Conservation (phyloP, 108 stramenopile species). For the Chaetoceros muelleri region DNA sequence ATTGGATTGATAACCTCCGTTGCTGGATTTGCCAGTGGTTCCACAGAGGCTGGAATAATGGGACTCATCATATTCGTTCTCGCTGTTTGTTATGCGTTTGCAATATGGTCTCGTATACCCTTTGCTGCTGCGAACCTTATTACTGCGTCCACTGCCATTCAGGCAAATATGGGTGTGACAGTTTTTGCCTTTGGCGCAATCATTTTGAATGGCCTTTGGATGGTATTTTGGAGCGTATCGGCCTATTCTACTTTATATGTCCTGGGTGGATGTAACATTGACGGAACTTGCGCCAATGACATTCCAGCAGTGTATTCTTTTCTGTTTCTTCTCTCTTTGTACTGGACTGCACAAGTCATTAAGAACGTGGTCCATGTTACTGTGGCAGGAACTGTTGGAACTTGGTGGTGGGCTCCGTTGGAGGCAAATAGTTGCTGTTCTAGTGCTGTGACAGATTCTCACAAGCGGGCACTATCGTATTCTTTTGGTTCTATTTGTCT, state of each 20-base stretch:
- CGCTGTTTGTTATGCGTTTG: constrained; percentile 40
- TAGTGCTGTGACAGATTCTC: constrained; percentile 35
- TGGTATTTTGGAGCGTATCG: constrained; percentile 41
- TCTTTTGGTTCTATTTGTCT: constrained; percentile 72
- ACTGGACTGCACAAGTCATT: constrained; percentile 73
- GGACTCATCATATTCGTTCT: constrained; percentile 26
- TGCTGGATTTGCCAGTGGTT: constrained; percentile 18
- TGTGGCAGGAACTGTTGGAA: constrained; percentile 73
- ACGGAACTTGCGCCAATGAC: constrained; percentile 37
- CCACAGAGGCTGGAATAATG: constrained; percentile 27
- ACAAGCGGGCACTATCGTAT: constrained; percentile 44
- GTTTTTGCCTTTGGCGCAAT: constrained; percentile 49
- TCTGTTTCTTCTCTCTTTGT: constrained; percentile 51
- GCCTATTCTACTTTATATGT: constrained; percentile 40
- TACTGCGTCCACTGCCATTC: constrained; percentile 56
- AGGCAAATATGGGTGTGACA: constrained; percentile 47
- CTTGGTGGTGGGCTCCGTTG: constrained; percentile 77
- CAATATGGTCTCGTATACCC: constrained; percentile 63
- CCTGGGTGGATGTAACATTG: constrained; percentile 24
- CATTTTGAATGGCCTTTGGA: constrained; percentile 41
- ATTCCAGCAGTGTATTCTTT: constrained; percentile 22
- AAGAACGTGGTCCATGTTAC: constrained; percentile 74
- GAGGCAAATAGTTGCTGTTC: constrained; percentile 57
- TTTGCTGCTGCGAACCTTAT: constrained; percentile 67
- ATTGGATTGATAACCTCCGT: constrained; percentile 21